Percentiles rank a stretch among this genome's conserved stretches.
These are phyloP conservation scores for Monosporozyma siamensis DNA, from an alignment of 805 yeast species.

Conservation along the genomic window DNA sequence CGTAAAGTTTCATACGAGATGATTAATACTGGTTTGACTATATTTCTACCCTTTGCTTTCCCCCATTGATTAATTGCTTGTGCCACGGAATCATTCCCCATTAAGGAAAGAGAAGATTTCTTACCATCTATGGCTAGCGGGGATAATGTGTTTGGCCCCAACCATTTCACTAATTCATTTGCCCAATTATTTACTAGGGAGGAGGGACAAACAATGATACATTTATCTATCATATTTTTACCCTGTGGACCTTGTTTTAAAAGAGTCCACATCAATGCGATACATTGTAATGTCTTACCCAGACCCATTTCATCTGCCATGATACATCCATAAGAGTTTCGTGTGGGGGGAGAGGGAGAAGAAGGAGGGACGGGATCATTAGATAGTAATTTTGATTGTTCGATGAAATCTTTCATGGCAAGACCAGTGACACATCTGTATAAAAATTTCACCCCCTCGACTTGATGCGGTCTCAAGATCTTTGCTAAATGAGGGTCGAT, in stretches of 20 bases:
- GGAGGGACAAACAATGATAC: constrained; percentile 91
- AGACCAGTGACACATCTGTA: constrained; percentile 88
- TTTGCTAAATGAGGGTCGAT: constrained; percentile 83
- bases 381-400: constrained; percentile 15
- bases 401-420: constrained; percentile 34
- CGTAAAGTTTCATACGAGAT: constrained; percentile 91
- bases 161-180: constrained; percentile 88
- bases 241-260: constrained; percentile 80
- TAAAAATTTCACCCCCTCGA: constrained; percentile 87
- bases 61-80: constrained; percentile 76
- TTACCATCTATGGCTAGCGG: constrained; percentile 93
- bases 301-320: constrained; percentile 99
- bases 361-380: constrained; percentile 1
- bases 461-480: constrained; percentile 88
- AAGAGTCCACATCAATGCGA: constrained; percentile 86
- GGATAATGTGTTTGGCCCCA: constrained; percentile 82
- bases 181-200: constrained; percentile 95
- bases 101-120: constrained; percentile 38
- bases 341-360: not conserved
- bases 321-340: constrained; percentile 70
- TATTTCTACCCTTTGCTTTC: constrained; percentile 72
- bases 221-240: constrained; percentile 72
- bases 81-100: constrained; percentile 48
- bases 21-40: constrained; percentile 87
- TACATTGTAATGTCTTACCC: constrained; percentile 85